phyloP scores from a whole-genome alignment of 768 basidiomycete species.

The Phylloporus rhodoxanthus region DNA sequence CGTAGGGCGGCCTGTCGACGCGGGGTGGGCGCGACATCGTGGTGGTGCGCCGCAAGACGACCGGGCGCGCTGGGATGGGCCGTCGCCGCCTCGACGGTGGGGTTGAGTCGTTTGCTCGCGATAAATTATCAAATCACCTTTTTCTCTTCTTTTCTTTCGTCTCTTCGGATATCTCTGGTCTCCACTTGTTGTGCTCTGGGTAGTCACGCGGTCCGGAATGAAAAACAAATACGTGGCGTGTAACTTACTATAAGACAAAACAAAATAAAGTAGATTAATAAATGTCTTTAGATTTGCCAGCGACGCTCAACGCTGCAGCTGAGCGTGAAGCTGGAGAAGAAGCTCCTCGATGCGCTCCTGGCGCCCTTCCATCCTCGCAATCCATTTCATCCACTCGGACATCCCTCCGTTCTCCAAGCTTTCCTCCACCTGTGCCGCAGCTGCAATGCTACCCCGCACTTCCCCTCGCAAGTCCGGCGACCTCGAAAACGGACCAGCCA shows the following conservation, averaged over 20 bases:
- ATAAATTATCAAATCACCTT: conserved; percentile 27
- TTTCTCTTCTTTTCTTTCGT: neutral
- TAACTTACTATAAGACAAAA: conserved; percentile 1
- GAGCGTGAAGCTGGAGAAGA: conserved; percentile 30
- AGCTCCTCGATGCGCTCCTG: conserved; percentile 47
- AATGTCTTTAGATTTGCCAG: neutral
- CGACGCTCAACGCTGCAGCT: conserved; percentile 6
- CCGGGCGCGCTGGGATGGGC: conserved; percentile 23
- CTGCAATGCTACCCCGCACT: conserved; percentile 9
- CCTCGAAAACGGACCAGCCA: conserved; percentile 18
- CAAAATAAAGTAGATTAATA: neutral
- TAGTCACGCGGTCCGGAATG: conserved; percentile 1
- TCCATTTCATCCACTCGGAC: conserved; percentile 28
- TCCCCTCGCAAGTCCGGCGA: conserved; percentile 22
- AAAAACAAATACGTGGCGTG: conserved; percentile 4
- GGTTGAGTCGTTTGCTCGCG: neutral
- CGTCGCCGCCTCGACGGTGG: conserved; percentile 28
- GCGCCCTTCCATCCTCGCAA: conserved; percentile 38
- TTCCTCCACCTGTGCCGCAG: conserved; percentile 27
- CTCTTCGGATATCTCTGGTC: conserved; percentile 7
- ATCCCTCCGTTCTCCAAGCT: conserved; percentile 22
- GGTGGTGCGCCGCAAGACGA: conserved; percentile 25
- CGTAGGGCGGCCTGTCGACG: conserved; percentile 41
- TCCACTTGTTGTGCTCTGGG: conserved; percentile 2
- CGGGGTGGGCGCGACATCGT: conserved; percentile 28